Conservation (phyloP, 371 early-diverging fungal species). For the Rhizopus delemar region DNA sequence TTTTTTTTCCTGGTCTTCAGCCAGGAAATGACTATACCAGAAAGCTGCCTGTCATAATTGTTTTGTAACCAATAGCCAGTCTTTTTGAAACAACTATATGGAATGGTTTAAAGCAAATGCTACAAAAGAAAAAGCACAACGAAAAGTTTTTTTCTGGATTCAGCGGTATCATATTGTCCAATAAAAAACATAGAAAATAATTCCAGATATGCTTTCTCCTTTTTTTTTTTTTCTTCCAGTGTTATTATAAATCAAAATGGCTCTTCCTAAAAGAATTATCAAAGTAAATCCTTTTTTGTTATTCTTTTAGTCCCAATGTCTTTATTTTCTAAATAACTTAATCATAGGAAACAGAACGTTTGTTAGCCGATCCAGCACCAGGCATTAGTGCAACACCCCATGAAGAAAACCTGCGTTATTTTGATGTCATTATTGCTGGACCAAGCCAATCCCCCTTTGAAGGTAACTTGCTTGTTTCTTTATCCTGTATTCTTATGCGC, state of each 20-base stretch:
- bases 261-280: constrained; percentile 78
- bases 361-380: constrained; percentile 93
- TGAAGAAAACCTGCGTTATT: constrained; percentile 95
- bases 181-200: not conserved
- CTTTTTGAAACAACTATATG: too few relatives aligned
- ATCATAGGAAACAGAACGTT: constrained; percentile 90
- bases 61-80: too few relatives aligned
- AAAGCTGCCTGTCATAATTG: too few relatives aligned
- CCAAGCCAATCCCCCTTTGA: constrained; percentile 97
- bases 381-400: constrained; percentile 91
- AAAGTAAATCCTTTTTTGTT: constrained; percentile 52
- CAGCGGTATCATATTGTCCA: not conserved
- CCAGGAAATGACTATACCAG: too few relatives aligned
- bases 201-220: not conserved
- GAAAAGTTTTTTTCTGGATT: too few relatives aligned
- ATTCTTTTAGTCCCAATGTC: too few relatives aligned
- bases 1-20: too few relatives aligned
- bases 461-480: constrained; percentile 62
- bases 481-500: too few relatives aligned
- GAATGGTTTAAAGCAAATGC: too few relatives aligned
- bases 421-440: constrained; percentile 97
- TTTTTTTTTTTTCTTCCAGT: constrained; percentile 5
- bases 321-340: not conserved
- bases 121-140: too few relatives aligned
- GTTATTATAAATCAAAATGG: constrained; percentile 36